A percentile compares a stretch with the other conserved stretches of the same genome.
phyloP scores from a whole-genome alignment of 2,329 filamentous ascomycete species.

The Elsinoe arachidis region DNA sequence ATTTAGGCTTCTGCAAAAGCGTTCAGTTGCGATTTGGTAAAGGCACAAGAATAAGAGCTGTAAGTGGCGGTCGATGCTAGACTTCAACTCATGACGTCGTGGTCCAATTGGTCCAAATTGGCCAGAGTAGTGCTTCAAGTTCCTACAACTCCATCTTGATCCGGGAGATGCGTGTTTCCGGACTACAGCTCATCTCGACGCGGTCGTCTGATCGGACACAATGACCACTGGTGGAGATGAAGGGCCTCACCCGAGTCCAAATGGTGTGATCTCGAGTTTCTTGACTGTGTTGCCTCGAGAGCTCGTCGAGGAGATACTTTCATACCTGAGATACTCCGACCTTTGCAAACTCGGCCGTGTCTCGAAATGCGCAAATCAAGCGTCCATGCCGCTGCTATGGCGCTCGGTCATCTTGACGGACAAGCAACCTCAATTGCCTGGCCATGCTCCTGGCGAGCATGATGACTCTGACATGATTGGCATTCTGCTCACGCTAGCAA shows the following conservation, averaged over 20 bases:
- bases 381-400: background rate
- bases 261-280: background rate
- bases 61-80: background rate
- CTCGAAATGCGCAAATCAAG: background rate
- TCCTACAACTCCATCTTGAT: background rate
- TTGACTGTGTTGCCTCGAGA: background rate
- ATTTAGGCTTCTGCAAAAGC: no score
- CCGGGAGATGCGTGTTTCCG: no score
- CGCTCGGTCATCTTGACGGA: background rate
- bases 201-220: background rate
- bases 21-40: no score
- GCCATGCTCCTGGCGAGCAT: slow-evolving; percentile 1
- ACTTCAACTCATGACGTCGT: background rate
- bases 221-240: background rate
- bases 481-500: background rate
- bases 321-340: background rate
- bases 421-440: background rate
- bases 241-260: background rate
- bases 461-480: slow-evolving; percentile 3
- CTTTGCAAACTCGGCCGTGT: background rate
- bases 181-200: no score
- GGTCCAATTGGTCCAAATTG: background rate
- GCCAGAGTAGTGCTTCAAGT: background rate
- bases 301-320: background rate
- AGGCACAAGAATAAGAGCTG: background rate